Conservation (phyloP, 2,329 filamentous ascomycete species). For the Fusarium sororula region DNA sequence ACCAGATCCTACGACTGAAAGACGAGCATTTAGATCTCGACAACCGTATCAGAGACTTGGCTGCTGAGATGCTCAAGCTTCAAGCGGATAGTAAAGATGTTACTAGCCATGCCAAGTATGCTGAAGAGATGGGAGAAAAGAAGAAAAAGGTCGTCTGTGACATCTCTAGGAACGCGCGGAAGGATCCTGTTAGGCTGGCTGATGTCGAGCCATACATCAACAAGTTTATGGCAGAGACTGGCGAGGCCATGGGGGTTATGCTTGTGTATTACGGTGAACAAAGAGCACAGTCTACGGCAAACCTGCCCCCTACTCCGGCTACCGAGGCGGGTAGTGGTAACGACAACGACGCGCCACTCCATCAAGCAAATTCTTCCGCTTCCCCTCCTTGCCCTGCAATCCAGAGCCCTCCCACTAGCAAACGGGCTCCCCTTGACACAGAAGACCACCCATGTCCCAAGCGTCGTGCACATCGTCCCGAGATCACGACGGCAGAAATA, state of each 20-base stretch:
- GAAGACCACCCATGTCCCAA: neutral
- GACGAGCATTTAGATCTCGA: neutral
- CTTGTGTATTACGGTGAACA: neutral
- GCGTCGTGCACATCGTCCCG: neutral
- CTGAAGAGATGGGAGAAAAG: neutral
- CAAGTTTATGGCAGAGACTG: neutral
- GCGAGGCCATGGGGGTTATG: neutral
- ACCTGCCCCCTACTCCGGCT: neutral
- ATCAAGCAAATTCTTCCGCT: too few relatives aligned
- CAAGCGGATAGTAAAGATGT: neutral
- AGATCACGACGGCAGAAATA: neutral
- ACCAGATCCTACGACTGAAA: neutral
- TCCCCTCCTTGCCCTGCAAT: fast-evolving
- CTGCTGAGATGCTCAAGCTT: neutral
- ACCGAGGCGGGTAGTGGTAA: neutral
- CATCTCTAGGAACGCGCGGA: neutral
- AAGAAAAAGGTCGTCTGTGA: neutral
- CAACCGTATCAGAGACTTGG: neutral
- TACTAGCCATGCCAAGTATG: neutral
- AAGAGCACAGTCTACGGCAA: neutral
- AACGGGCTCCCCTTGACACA: fast-evolving
- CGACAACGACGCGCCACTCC: neutral
- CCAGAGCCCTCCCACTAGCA: neutral
- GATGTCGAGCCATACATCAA: neutral
- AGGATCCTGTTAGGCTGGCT: fast-evolving